Evolutionary conservation across 2,329 filamentous ascomycete species (phyloP).

Genomic region (Fusarium newnesense): DNA sequence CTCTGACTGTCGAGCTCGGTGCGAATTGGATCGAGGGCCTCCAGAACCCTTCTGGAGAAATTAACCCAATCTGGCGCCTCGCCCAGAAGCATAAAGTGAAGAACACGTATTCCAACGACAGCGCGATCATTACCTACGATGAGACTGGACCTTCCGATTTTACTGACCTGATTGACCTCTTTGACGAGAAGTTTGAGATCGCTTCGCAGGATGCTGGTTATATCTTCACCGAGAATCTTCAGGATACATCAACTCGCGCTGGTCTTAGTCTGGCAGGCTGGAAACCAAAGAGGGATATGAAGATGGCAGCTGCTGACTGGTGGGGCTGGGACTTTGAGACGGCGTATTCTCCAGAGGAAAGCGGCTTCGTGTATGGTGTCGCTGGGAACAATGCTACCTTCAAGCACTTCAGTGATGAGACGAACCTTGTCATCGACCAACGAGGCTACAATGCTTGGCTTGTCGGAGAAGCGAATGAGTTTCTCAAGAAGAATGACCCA

Average conservation of each 20-base stretch:
- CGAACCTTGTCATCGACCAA: slow-evolving; percentile 69
- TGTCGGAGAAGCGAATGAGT: slow-evolving; percentile 67
- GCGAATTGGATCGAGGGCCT: slow-evolving; percentile 68
- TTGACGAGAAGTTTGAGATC: slow-evolving; percentile 56
- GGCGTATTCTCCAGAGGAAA: slow-evolving; percentile 64
- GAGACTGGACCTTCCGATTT: slow-evolving; percentile 65
- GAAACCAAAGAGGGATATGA: slow-evolving; percentile 63
- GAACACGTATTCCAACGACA: slow-evolving; percentile 68
- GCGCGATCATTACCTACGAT: slow-evolving; percentile 65
- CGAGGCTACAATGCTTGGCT: slow-evolving; percentile 68
- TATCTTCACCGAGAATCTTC: slow-evolving; percentile 66
- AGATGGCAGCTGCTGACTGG: slow-evolving; percentile 68
- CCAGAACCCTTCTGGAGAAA: slow-evolving; percentile 43
- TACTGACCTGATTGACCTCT: slow-evolving; percentile 59
- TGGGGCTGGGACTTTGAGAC: slow-evolving; percentile 68
- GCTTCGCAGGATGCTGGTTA: slow-evolving; percentile 66
- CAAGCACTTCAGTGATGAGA: slow-evolving; percentile 68
- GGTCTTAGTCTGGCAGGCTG: slow-evolving; percentile 70
- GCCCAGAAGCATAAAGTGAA: slow-evolving; percentile 67
- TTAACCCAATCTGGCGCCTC: slow-evolving; percentile 71
- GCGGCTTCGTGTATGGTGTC: slow-evolving; percentile 64
- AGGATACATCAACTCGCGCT: slow-evolving; percentile 70
- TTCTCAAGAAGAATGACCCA: slow-evolving; percentile 63
- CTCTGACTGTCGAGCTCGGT: slow-evolving; percentile 70
- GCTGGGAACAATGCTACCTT: slow-evolving; percentile 70